Evolutionary conservation across 2,329 filamentous ascomycete species (phyloP).

Genomic region (Neofusicoccum parvum): DNA sequence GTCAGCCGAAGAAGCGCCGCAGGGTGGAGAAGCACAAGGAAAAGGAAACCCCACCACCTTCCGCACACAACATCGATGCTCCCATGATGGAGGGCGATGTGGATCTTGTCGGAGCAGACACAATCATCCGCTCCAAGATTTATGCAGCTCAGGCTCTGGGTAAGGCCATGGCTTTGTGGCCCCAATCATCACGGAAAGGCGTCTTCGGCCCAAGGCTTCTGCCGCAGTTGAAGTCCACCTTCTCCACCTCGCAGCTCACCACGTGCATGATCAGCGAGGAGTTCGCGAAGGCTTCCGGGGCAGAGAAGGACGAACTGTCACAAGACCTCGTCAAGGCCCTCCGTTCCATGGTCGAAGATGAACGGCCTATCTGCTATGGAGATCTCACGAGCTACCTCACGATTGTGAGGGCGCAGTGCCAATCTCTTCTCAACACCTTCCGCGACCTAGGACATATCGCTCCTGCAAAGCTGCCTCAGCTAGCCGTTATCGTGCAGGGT

Average conservation of each 20-base stretch:
- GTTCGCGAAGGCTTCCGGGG: constrained; percentile 64
- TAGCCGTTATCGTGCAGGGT: constrained; percentile 92
- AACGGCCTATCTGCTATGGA: constrained; percentile 79
- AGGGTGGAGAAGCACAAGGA: constrained; percentile 78
- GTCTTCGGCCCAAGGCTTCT: constrained; percentile 68
- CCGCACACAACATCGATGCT: constrained; percentile 90
- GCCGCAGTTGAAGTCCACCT: constrained; percentile 69
- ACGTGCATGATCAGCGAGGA: constrained; percentile 86
- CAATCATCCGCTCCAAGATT: constrained; percentile 85
- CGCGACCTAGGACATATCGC: constrained; percentile 59
- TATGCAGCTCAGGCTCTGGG: constrained; percentile 85
- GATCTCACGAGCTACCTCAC: constrained; percentile 90
- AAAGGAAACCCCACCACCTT: constrained; percentile 50
- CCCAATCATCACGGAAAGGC: constrained; percentile 59
- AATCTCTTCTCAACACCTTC: constrained; percentile 87
- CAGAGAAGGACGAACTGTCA: constrained; percentile 51
- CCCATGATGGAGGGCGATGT: constrained; percentile 98
- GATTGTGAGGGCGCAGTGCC: constrained; percentile 86
- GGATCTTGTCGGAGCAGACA: constrained; percentile 87
- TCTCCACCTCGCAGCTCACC: constrained; percentile 83
- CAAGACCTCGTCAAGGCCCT: constrained; percentile 66
- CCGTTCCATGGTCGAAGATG: constrained; percentile 75
- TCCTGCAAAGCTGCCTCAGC: constrained; percentile 66
- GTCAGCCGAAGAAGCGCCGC: constrained; percentile 76
- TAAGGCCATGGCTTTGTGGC: constrained; percentile 76